A percentile compares a stretch with the other conserved stretches of the same genome.
phyloP scores from a whole-genome alignment of 306 rosid genomes.

The Cicer yamashitae region DNA sequence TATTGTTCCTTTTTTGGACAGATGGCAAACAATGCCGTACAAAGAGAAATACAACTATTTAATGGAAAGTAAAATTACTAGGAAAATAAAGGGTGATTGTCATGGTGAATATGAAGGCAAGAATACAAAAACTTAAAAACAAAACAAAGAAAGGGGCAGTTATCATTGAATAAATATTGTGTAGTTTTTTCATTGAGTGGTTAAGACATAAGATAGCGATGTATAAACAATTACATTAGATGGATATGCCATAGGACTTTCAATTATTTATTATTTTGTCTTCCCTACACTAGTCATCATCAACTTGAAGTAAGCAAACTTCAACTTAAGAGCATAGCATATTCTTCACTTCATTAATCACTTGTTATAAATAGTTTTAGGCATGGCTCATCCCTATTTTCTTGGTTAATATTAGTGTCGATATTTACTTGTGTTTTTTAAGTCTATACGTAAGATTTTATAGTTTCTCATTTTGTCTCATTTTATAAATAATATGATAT shows the following conservation, averaged over 20 bases:
- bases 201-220: constrained; percentile 31
- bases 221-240: constrained; percentile 33
- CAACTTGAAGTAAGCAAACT: constrained; percentile 11
- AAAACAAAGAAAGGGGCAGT: constrained; percentile 1
- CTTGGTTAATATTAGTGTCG: background rate
- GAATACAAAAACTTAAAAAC: constrained; percentile 32
- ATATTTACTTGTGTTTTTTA: no score
- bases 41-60: constrained; percentile 17
- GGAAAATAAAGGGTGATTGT: constrained; percentile 13
- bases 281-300: constrained; percentile 3
- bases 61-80: background rate
- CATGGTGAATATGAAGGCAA: constrained; percentile 26
- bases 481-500: no score
- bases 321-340: constrained; percentile 34
- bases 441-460: no score
- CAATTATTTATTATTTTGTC: constrained; percentile 27
- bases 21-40: constrained; percentile 43
- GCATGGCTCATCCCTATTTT: constrained; percentile 28
- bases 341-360: constrained; percentile 41
- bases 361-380: background rate
- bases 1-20: constrained; percentile 42
- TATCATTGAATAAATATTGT: background rate
- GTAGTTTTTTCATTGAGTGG: constrained; percentile 29
- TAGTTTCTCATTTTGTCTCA: no score
- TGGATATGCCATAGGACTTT: constrained; percentile 16